Base-by-base conservation (phyloP, 495 filamentous ascomycete genomes). In the Evernia prunastri region DNA sequence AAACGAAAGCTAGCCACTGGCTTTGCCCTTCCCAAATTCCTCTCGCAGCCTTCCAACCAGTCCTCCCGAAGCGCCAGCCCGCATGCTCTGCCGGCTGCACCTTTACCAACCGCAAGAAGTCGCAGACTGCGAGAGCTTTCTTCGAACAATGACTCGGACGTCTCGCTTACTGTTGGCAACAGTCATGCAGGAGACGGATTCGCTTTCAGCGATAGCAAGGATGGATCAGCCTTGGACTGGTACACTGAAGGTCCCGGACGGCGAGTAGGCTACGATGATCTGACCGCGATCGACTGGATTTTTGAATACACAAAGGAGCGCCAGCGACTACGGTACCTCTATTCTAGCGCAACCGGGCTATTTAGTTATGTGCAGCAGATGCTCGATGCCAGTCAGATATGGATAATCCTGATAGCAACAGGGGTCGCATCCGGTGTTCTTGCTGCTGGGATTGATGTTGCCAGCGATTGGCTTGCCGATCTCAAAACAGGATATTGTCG, bases 221-320 rank as follows among this genome's bases (percentile, higher is more conserved):
- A 92, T 70, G 86, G 81, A 31, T 77, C 73, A 20, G 80, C 84
- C 25, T 70, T 88, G 29, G 90, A 96, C 73, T 97, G 93, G 94
- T 89, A 94, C 73, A 83, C 88, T 47, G 92, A 97, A 75, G 91
- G 90, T 8, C 92, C 91, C 7, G 94, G 94, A 3, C 82, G 92
- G 58, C 85, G 94, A 69, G 92, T 97, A 33, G 92, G 89, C 58
- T 98, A 98, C 75, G 94, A 96, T 68, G 89, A 98, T 77, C 81
- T 97, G 70, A 97, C 95, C 18, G 94, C 95, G 18, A 98, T 98
- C 74, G 94, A 98, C 77, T 98, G 94, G 94, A 97, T 97, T 69
- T 97, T 96, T 72, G 94, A 98, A 75, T 96, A 98, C 73, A 94
- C 91, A 31, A 97, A 97, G 74, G 94, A 98, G 75, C 83, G 94